These are phyloP conservation scores for Acrodontium crateriforme DNA, from an alignment of 2,329 filamentous ascomycete genomes.

Conservation along the genomic window DNA sequence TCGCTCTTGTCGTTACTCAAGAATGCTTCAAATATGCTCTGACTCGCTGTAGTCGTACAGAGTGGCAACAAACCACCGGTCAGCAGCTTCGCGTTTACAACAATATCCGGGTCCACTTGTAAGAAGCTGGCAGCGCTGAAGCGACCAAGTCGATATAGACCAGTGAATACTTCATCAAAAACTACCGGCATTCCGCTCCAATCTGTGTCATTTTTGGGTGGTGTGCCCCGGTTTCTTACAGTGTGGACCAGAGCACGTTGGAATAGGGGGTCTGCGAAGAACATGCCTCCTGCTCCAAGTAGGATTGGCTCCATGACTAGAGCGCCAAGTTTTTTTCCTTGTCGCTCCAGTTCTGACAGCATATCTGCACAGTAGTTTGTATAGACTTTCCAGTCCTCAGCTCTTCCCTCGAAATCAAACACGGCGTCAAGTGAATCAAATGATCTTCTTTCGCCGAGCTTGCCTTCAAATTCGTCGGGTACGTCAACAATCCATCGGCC, in stretches of 20 bases:
- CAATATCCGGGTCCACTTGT: slow-evolving; percentile 54
- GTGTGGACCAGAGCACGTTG: slow-evolving; percentile 56
- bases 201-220: slow-evolving; percentile 9
- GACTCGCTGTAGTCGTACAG: slow-evolving; percentile 60
- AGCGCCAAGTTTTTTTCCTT: slow-evolving; percentile 59
- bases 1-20: slow-evolving; percentile 60
- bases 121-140: slow-evolving; percentile 59
- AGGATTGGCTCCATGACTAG: slow-evolving; percentile 70
- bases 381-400: slow-evolving; percentile 10
- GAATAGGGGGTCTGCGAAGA: slow-evolving; percentile 72
- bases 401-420: slow-evolving; percentile 40
- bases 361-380: slow-evolving; percentile 23
- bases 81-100: slow-evolving; percentile 69
- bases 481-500: slow-evolving; percentile 53
- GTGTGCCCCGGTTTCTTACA: slow-evolving; percentile 34
- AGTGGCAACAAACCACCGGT: slow-evolving; percentile 70
- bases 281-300: slow-evolving; percentile 72
- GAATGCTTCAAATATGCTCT: slow-evolving; percentile 60
- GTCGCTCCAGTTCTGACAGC: slow-evolving; percentile 34
- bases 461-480: slow-evolving; percentile 34
- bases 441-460: slow-evolving; percentile 30
- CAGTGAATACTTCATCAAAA: slow-evolving; percentile 81
- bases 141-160: slow-evolving; percentile 66
- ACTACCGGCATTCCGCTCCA: slow-evolving; percentile 69
- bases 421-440: slow-evolving; percentile 41